These are phyloP conservation scores for Tricholoma matsutake DNA, from an alignment of 768 basidiomycete species.

Conservation along the genomic window DNA sequence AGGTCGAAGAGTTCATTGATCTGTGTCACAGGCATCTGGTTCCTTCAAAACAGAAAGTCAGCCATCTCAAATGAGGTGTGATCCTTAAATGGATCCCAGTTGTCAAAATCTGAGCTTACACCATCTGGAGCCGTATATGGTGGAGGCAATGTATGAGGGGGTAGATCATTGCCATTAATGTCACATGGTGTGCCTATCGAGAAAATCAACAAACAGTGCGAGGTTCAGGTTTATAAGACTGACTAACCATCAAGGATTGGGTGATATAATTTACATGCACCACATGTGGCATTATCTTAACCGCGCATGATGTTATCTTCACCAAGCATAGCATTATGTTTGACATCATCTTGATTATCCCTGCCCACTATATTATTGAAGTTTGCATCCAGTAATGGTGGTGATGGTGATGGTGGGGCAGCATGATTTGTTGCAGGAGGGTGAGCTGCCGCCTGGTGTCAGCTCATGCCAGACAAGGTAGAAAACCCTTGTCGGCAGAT, in stretches of 20 bases:
- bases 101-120: constrained; percentile 1
- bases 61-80: constrained; percentile 12
- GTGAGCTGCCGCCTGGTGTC: not conserved
- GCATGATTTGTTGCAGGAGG: not conserved
- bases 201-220: not conserved
- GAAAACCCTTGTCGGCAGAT: not conserved
- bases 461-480: not conserved
- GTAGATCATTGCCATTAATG: constrained; percentile 4
- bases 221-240: not conserved
- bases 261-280: not conserved
- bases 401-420: not conserved
- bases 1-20: constrained; percentile 23
- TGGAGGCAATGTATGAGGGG: constrained; percentile 6
- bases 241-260: not conserved
- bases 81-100: constrained; percentile 15
- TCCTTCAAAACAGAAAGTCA: constrained; percentile 14
- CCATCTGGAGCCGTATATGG: not conserved
- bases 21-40: constrained; percentile 18
- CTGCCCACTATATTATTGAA: not conserved
- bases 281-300: not conserved
- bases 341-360: too few species aligned
- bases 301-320: not conserved
- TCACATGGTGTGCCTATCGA: constrained; percentile 11
- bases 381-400: not conserved
- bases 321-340: not conserved